These are phyloP conservation scores for Flaveria bidentis DNA, from an alignment of 129 eudicot species.

Conservation along the genomic window DNA sequence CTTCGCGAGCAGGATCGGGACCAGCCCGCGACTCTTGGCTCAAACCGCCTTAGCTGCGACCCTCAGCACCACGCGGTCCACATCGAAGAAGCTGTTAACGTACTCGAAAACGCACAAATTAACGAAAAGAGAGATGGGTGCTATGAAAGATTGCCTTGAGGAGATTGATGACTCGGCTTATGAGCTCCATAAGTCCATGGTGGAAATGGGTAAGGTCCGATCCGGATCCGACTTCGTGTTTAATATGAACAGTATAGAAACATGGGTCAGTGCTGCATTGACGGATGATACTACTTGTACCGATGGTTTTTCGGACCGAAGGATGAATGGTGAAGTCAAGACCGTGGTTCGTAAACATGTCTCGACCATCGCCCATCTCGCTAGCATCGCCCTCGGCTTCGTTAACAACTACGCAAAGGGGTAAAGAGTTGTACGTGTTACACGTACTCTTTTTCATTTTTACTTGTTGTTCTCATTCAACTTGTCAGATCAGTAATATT, in stretches of 20 bases:
- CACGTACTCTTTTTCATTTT: no score
- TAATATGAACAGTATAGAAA: constrained; percentile 41
- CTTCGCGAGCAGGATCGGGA: constrained; percentile 32
- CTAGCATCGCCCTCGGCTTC: constrained; percentile 51
- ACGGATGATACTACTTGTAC: constrained; percentile 48
- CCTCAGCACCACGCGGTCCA: constrained; percentile 31
- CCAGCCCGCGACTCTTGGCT: constrained; percentile 43
- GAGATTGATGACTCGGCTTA: constrained; percentile 41
- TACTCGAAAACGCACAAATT: constrained; percentile 29
- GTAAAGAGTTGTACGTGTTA: background rate
- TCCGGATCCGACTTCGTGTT: constrained; percentile 29
- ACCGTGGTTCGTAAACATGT: constrained; percentile 32
- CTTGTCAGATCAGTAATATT: no score
- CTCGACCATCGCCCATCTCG: constrained; percentile 36
- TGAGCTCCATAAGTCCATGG: constrained; percentile 44
- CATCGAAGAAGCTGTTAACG: constrained; percentile 17
- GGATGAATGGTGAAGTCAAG: constrained; percentile 32
- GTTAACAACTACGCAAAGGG: constrained; percentile 43
- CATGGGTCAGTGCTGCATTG: constrained; percentile 58
- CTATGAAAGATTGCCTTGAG: constrained; percentile 43
- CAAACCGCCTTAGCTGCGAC: constrained; percentile 41
- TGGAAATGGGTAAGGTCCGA: constrained; percentile 35
- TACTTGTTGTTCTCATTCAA: no score
- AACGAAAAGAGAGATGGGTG: constrained; percentile 29
- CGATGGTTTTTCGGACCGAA: constrained; percentile 40